These are phyloP conservation scores for Agaricus sinodeliciosus DNA, from an alignment of 768 basidiomycete species.

Conservation along the genomic window DNA sequence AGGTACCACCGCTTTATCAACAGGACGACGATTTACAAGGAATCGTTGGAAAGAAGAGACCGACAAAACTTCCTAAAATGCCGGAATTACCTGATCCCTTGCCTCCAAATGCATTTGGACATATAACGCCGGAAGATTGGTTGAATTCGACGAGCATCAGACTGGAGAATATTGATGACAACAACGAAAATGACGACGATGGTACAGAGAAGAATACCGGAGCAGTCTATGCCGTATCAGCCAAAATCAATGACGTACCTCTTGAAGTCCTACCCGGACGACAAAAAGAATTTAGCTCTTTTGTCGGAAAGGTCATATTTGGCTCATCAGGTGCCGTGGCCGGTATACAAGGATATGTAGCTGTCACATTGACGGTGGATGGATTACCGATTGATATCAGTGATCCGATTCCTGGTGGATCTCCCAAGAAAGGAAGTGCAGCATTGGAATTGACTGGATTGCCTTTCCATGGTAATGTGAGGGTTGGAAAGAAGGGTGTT, in stretches of 20 bases:
- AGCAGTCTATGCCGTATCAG: constrained; percentile 50
- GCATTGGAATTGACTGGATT: constrained; percentile 53
- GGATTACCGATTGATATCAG: constrained; percentile 48
- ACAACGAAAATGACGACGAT: constrained; percentile 14
- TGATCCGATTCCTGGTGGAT: constrained; percentile 12
- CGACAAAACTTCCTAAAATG: constrained; percentile 30
- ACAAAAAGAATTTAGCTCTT: constrained; percentile 67
- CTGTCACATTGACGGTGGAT: constrained; percentile 50
- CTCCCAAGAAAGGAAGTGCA: constrained; percentile 23
- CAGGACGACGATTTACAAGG: not conserved
- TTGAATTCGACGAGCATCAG: constrained; percentile 35
- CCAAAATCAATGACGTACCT: constrained; percentile 67
- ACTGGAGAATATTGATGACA: constrained; percentile 24
- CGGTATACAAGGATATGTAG: constrained; percentile 58
- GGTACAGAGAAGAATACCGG: constrained; percentile 38
- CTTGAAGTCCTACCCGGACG: constrained; percentile 74
- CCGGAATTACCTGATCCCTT: constrained; percentile 57
- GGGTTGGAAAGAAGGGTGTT: constrained; percentile 49
- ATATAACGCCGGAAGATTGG: constrained; percentile 69
- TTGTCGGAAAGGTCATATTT: constrained; percentile 77
- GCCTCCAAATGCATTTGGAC: constrained; percentile 69
- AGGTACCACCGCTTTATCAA: constrained; percentile 28
- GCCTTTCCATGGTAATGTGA: constrained; percentile 62
- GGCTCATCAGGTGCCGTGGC: constrained; percentile 58
- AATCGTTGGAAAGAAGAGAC: not conserved